phyloP scores from a whole-genome alignment of 495 filamentous ascomycete genomes.

The Penicillium dipodomyicola region DNA sequence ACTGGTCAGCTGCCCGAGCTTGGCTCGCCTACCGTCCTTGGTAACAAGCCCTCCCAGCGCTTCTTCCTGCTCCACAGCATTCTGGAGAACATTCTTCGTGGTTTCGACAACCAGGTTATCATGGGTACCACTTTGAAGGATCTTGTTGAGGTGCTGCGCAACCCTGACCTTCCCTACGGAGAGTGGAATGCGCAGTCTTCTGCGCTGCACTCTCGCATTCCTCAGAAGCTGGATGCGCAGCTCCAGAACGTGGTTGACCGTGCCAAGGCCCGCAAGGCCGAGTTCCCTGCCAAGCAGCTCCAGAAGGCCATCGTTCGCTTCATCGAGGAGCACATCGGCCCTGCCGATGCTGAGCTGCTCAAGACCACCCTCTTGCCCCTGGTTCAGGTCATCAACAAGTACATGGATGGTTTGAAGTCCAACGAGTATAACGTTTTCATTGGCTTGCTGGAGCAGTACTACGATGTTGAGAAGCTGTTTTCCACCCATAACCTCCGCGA shows the following conservation, averaged over 20 bases:
- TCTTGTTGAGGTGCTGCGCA: conserved; percentile 82
- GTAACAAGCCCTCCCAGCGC: conserved; percentile 87
- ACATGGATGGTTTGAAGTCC: conserved; percentile 82
- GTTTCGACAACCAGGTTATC: conserved; percentile 96
- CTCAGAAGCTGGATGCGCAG: conserved; percentile 79
- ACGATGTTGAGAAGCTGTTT: conserved; percentile 80
- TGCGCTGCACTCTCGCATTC: conserved; percentile 93
- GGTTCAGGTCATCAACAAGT: conserved; percentile 74
- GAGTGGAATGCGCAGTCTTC: conserved; percentile 95
- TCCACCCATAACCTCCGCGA: conserved; percentile 80
- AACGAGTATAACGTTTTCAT: conserved; percentile 86
- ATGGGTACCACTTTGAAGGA: conserved; percentile 88
- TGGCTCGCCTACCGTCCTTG: conserved; percentile 79
- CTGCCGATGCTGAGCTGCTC: conserved; percentile 66
- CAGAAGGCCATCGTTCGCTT: conserved; percentile 81
- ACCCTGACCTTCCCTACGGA: conserved; percentile 89
- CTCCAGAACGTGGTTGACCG: conserved; percentile 83
- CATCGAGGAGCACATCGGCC: conserved; percentile 77
- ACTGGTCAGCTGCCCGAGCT: conserved; percentile 85
- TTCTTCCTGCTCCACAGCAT: conserved; percentile 75
- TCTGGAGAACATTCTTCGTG: conserved; percentile 83
- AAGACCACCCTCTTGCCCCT: conserved; percentile 75
- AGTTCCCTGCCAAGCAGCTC: conserved; percentile 92
- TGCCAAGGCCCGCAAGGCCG: conserved; percentile 67
- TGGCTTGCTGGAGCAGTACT: conserved; percentile 73